Conservation (phyloP, 1,284 basidiomycete species). For the Kalmanozyma brasiliensis region DNA sequence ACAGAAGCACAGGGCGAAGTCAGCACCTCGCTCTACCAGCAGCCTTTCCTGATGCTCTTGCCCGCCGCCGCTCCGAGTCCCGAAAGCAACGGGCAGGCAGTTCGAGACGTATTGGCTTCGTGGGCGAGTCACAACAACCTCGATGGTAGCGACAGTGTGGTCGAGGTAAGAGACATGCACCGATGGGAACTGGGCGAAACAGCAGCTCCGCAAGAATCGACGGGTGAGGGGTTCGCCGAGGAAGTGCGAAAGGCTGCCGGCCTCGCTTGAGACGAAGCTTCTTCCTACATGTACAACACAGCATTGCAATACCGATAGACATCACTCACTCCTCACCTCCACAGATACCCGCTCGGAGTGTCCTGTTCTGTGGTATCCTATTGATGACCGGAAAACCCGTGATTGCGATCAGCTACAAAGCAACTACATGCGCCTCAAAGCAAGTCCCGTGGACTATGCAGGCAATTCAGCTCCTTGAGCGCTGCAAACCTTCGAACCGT, state of each 20-base stretch:
- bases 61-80: slow-evolving; percentile 42
- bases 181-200: slow-evolving; percentile 69
- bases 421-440: slow-evolving; percentile 15
- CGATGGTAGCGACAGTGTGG: slow-evolving; percentile 16
- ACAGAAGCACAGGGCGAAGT: slow-evolving; percentile 71
- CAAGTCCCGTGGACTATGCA: slow-evolving; percentile 17
- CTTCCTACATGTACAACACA: slow-evolving; percentile 9
- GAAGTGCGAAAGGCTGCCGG: slow-evolving; percentile 64
- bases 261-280: slow-evolving; percentile 18
- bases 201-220: slow-evolving; percentile 31
- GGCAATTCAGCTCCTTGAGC: slow-evolving; percentile 25
- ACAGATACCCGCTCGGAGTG: no score
- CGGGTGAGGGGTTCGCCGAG: slow-evolving; percentile 49
- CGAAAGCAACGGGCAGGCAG: slow-evolving; percentile 74
- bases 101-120: slow-evolving; percentile 72
- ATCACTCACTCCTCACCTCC: neutral
- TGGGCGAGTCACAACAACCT: slow-evolving; percentile 77
- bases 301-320: slow-evolving; percentile 5
- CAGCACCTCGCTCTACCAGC: slow-evolving; percentile 77
- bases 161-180: slow-evolving; percentile 68
- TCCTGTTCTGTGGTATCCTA: no score
- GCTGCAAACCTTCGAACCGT: slow-evolving; percentile 37
- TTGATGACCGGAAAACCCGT: no score
- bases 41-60: slow-evolving; percentile 81
- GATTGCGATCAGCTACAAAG: no score